Conservation (phyloP, 345 rosid species). For the Alliaria petiolata region DNA sequence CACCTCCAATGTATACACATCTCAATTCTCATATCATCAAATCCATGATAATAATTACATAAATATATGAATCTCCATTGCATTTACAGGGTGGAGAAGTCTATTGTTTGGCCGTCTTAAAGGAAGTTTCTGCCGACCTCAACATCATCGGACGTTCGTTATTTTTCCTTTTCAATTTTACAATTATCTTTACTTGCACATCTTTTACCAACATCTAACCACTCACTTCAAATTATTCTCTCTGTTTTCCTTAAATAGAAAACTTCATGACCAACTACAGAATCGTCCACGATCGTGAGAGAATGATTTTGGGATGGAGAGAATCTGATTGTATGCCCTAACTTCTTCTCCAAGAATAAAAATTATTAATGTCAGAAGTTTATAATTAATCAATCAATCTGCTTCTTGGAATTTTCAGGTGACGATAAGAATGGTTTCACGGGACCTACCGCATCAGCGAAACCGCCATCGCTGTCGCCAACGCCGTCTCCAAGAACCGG, state of each 20-base stretch:
- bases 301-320: slow-evolving; percentile 61
- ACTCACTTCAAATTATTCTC: background rate
- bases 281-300: slow-evolving; percentile 64
- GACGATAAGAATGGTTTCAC: slow-evolving; percentile 12
- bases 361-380: background rate
- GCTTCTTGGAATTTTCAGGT: slow-evolving; percentile 2
- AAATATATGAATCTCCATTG: slow-evolving; percentile 6
- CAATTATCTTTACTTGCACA: background rate
- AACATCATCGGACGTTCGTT: slow-evolving; percentile 88
- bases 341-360: background rate
- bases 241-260: slow-evolving; percentile 36
- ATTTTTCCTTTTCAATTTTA: background rate
- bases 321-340: slow-evolving; percentile 56
- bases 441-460: background rate
- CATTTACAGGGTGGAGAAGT: slow-evolving; percentile 37
- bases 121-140: slow-evolving; percentile 41
- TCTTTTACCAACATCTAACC: background rate
- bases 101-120: slow-evolving; percentile 70
- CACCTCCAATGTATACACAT: slow-evolving; percentile 14
- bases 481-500: background rate
- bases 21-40: background rate
- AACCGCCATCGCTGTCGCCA: slow-evolving; percentile 1
- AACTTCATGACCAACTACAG: slow-evolving; percentile 76
- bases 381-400: background rate
- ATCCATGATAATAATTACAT: background rate